These are phyloP conservation scores for Diaporthe velutina DNA, from an alignment of 2,329 filamentous ascomycete genomes.

Conservation along the genomic window DNA sequence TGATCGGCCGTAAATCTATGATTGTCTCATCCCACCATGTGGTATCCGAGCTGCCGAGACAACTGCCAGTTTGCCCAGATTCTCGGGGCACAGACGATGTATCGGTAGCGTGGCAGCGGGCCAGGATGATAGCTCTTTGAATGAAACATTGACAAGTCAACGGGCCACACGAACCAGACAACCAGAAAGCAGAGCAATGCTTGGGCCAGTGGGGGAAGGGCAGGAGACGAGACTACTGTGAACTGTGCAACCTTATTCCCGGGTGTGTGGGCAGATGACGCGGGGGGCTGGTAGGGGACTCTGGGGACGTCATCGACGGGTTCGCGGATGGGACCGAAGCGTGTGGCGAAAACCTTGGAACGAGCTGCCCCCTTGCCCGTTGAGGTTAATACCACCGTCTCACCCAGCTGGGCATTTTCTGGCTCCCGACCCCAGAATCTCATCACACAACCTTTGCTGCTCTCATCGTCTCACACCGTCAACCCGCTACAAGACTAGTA, in stretches of 20 bases:
- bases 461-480: not conserved
- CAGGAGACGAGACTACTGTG: not conserved
- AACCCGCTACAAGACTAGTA: not conserved
- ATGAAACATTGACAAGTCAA: conserved; percentile 27
- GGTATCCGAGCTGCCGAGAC: conserved; percentile 6
- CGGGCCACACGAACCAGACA: not conserved
- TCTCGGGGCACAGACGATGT: conserved; percentile 24
- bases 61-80: conserved; percentile 17
- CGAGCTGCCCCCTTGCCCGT: conserved; percentile 12
- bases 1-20: conserved; percentile 1
- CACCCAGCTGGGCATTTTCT: conserved; percentile 21
- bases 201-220: not conserved
- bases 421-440: not conserved
- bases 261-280: conserved; percentile 5
- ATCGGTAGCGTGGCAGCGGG: conserved; percentile 10
- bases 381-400: conserved; percentile 24
- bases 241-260: conserved; percentile 29
- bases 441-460: not conserved
- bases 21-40: not conserved
- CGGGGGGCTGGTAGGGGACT: conserved; percentile 15
- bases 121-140: conserved; percentile 8
- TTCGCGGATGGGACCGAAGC: conserved; percentile 21
- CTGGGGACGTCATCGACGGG: conserved; percentile 28
- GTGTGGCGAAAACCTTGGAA: conserved; percentile 30
- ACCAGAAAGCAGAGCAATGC: not conserved